phyloP scores from a whole-genome alignment of 768 basidiomycete genomes.

The Lentinula boryana region DNA sequence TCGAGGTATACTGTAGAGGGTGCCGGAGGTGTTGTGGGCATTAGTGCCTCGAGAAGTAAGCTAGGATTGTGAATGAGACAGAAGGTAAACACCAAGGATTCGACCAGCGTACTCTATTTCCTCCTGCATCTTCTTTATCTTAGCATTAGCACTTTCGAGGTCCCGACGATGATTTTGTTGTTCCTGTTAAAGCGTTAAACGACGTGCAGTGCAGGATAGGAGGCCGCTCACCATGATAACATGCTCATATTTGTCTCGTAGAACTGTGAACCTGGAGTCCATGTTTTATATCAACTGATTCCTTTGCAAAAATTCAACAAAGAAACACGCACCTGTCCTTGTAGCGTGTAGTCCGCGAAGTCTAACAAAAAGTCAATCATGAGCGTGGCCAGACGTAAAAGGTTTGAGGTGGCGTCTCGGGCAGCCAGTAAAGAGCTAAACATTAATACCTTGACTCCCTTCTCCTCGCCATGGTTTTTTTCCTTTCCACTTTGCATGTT shows the following conservation, averaged over 20 bases:
- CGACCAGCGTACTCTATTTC: conserved; percentile 39
- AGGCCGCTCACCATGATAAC: conserved; percentile 29
- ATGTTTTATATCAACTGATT: neutral
- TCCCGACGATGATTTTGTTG: conserved; percentile 32
- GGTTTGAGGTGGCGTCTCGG: neutral
- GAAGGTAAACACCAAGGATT: neutral
- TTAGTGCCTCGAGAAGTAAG: conserved; percentile 6
- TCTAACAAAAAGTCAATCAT: neutral
- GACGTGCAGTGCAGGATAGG: neutral
- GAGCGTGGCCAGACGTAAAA: neutral
- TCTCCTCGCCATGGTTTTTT: conserved; percentile 2
- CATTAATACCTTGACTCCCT: neutral
- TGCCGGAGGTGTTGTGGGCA: conserved; percentile 2
- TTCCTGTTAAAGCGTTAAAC: conserved; percentile 18
- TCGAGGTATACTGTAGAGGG: neutral
- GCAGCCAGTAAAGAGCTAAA: neutral
- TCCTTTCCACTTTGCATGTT: neutral
- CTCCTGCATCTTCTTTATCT: conserved; percentile 38
- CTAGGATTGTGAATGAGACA: neutral
- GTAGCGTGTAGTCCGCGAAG: neutral
- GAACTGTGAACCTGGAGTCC: conserved; percentile 33
- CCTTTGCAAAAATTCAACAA: neutral
- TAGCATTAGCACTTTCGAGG: conserved; percentile 31
- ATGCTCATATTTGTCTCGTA: conserved; percentile 41
- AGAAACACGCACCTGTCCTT: conserved; percentile 3